phyloP scores from a whole-genome alignment of 73 alveolate genomes.

The Breviolum minutum region DNA sequence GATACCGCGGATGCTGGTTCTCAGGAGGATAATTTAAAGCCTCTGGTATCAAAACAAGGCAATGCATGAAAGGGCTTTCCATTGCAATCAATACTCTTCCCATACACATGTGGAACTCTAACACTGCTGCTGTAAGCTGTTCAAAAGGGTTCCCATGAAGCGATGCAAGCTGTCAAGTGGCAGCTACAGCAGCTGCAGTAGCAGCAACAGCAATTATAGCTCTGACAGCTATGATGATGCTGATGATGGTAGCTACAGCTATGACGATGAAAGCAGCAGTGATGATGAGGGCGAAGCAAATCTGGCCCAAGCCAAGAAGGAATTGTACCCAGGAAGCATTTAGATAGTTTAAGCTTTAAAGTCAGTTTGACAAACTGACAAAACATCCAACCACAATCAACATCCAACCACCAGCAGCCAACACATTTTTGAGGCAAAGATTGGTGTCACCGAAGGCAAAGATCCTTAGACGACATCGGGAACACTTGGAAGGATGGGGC shows the following conservation, averaged over 20 bases:
- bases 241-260: not conserved
- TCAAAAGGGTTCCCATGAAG: too few species aligned
- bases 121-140: not conserved
- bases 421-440: not conserved
- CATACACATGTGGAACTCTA: not conserved
- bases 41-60: too few species aligned
- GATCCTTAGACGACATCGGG: not conserved
- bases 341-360: not conserved
- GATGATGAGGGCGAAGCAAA: not conserved
- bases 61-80: not conserved
- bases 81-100: not conserved
- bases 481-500: constrained; percentile 56
- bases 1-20: too few species aligned
- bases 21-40: too few species aligned
- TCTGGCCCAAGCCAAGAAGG: not conserved
- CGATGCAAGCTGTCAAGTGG: not conserved
- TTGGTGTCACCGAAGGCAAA: not conserved
- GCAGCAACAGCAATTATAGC: not conserved
- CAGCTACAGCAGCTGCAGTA: not conserved
- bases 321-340: not conserved
- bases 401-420: not conserved
- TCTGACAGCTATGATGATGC: too few species aligned
- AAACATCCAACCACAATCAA: not conserved
- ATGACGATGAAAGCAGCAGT: not conserved
- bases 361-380: not conserved